Percentiles rank a stretch among this genome's conserved stretches.
These are phyloP conservation scores for Pichia norvegensis DNA, from an alignment of 1,139 yeast species.

Conservation along the genomic window DNA sequence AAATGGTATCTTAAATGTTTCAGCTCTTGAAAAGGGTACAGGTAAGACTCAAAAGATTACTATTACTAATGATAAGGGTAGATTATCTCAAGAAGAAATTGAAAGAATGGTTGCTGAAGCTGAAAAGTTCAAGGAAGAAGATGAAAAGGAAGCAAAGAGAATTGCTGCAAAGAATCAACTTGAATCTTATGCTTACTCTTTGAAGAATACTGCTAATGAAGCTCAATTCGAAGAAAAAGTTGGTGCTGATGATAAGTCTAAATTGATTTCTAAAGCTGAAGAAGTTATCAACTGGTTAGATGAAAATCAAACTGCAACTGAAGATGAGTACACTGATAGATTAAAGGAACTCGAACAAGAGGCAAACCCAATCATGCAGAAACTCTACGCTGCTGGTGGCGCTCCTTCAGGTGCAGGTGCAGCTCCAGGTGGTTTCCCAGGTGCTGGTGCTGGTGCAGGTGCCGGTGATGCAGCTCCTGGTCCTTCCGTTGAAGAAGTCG, in stretches of 20 bases:
- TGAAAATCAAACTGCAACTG: slow-evolving; percentile 42
- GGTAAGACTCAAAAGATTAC: slow-evolving; percentile 92
- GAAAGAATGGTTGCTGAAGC: slow-evolving; percentile 61
- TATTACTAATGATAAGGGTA: slow-evolving; percentile 95
- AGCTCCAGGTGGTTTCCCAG: slow-evolving; percentile 34
- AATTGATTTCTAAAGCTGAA: slow-evolving; percentile 35
- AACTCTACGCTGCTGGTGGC: slow-evolving; percentile 54
- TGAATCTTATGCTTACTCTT: slow-evolving; percentile 50
- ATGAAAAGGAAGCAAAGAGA: slow-evolving; percentile 75
- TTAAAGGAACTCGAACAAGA: slow-evolving; percentile 58
- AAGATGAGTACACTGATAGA: slow-evolving; percentile 50
- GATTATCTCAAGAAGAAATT: slow-evolving; percentile 69
- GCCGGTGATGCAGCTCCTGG: slow-evolving; percentile 34
- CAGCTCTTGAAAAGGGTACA: slow-evolving; percentile 93
- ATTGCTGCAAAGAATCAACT: slow-evolving; percentile 55
- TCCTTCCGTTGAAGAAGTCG: slow-evolving; percentile 71
- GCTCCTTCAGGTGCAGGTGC: slow-evolving; percentile 44
- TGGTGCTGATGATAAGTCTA: slow-evolving; percentile 37
- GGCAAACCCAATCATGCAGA: slow-evolving; percentile 60
- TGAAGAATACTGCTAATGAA: slow-evolving; percentile 36
- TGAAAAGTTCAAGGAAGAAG: slow-evolving; percentile 56
- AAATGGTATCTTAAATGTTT: slow-evolving; percentile 88
- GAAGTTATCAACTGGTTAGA: slow-evolving; percentile 47
- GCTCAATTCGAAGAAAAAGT: slow-evolving; percentile 47
- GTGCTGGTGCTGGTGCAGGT: slow-evolving; percentile 19